Conservation (phyloP, 2,329 filamentous ascomycete genomes). For the Fusarium metavorans region DNA sequence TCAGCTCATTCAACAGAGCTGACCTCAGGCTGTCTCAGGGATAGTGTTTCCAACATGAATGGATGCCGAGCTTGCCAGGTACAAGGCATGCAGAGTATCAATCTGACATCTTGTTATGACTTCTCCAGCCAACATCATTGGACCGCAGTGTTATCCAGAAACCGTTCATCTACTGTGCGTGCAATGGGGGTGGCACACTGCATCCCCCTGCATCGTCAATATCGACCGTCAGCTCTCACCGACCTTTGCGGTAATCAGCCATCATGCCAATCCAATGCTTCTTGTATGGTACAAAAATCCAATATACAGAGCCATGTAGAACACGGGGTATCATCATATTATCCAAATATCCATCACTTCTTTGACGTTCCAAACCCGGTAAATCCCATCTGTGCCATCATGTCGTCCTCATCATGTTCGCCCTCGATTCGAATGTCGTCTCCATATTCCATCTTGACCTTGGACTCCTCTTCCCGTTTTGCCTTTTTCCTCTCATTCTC, state of each 20-base stretch:
- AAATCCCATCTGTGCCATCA: slow-evolving; percentile 77
- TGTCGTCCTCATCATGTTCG: slow-evolving; percentile 78
- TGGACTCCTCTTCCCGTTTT: slow-evolving; percentile 64
- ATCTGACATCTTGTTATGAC: neutral
- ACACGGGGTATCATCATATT: slow-evolving; percentile 48
- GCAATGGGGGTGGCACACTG: neutral
- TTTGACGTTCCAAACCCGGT: slow-evolving; percentile 72
- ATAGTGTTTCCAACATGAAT: neutral
- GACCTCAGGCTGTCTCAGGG: neutral
- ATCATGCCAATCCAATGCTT: neutral
- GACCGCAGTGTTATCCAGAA: neutral
- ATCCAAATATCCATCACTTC: slow-evolving; percentile 52
- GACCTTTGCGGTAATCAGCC: neutral
- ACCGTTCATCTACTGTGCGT: neutral
- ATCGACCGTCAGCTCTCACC: neutral
- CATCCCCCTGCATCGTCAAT: neutral
- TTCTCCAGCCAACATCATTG: neutral
- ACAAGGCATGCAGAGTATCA: neutral
- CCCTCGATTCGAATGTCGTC: slow-evolving; percentile 75
- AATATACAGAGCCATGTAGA: slow-evolving; percentile 27
- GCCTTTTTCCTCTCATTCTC: slow-evolving; percentile 65
- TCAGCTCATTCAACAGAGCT: neutral
- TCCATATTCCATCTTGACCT: slow-evolving; percentile 71
- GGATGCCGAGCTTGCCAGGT: neutral
- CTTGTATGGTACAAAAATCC: neutral